Conservation (phyloP, 139 green algal species). For the Volvox africanus region DNA sequence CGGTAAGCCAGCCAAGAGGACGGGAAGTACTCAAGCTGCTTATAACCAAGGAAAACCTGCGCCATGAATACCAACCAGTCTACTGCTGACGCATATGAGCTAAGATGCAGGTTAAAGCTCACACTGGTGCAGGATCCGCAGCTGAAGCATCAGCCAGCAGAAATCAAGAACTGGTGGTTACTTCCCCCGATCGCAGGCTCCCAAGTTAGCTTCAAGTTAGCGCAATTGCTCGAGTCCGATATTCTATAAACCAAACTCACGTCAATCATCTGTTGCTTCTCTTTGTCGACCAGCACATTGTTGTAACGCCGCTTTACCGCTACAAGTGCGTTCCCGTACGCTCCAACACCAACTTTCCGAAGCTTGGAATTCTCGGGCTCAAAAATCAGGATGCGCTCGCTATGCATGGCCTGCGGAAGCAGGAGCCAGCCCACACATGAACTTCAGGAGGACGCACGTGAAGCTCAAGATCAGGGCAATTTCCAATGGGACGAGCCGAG, state of each 20-base stretch:
- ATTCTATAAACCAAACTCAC: neutral
- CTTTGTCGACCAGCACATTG: slow-evolving; percentile 70
- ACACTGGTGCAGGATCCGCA: too few species aligned
- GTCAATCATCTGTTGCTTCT: slow-evolving; percentile 65
- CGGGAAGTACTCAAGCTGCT: slow-evolving; percentile 70
- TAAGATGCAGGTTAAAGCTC: too few species aligned
- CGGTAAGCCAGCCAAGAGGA: slow-evolving; percentile 60
- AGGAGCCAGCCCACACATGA: too few species aligned
- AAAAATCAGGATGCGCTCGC: slow-evolving; percentile 89
- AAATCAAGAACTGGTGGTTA: too few species aligned
- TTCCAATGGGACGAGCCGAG: too few species aligned
- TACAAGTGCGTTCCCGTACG: slow-evolving; percentile 66
- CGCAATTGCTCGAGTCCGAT: too few species aligned
- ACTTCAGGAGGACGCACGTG: too few species aligned
- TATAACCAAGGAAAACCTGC: slow-evolving; percentile 89
- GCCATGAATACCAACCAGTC: neutral
- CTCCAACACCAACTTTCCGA: slow-evolving; percentile 59
- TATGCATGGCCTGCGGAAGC: slow-evolving; percentile 84
- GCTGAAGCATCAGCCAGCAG: too few species aligned
- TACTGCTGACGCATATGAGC: too few species aligned
- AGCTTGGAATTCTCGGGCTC: slow-evolving; percentile 70
- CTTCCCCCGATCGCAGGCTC: too few species aligned
- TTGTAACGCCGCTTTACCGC: slow-evolving; percentile 68
- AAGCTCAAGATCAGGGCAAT: too few species aligned
- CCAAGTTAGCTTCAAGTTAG: too few species aligned